Base-by-base conservation (phyloP, 176 grass and related monocot species). In the Lolium multiflorum region DNA sequence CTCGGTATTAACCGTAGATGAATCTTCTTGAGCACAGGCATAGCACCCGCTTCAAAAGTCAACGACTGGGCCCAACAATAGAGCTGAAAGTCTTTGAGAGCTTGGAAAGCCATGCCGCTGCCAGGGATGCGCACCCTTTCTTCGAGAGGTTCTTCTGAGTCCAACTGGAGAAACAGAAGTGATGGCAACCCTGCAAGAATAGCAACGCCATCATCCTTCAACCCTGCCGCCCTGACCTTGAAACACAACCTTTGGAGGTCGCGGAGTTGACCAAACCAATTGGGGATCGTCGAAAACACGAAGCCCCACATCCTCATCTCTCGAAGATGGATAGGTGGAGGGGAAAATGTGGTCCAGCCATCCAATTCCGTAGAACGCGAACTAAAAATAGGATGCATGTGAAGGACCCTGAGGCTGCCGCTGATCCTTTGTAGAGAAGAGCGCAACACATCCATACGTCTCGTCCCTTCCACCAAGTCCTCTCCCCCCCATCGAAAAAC, bases 171-270 rank as follows among this genome's bases (percentile, higher is more conserved):
- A 37, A 3, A 0, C 5, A 68, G 6, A 18, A 68, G 64, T 65
- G 62, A 65, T 65, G 62, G 62, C 62, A 65, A 11, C 62, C 62
- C 62, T 65, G 62, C 62, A 65, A 38, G 64, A 17, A 68, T 66
- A 66, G 26, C 63, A 66, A 66, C 63, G 35, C 63, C 63, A 28
- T 66, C 14, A 66, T 66, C 25, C 24, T 66, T 66, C 25, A 66
- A 35, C 13, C 63, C 63, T 35, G 31, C 31, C 1, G 31, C 31
- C 25, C 11, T 8, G 13, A 35, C 63, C 5, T 0, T 16, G 13
- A 66, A 35, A 3, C 0, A 0, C 58, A 61, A 61, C 21, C 0
- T 14, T 63, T 63, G 22, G 24, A 63, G 60, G 1, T 63, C 60
- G 0, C 11, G 60, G 4, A 63, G 60, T 13, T 63, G 60, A 63